These are phyloP conservation scores for Tetrapisispora arboricola DNA, from an alignment of 805 yeast genomes.

Conservation along the genomic window DNA sequence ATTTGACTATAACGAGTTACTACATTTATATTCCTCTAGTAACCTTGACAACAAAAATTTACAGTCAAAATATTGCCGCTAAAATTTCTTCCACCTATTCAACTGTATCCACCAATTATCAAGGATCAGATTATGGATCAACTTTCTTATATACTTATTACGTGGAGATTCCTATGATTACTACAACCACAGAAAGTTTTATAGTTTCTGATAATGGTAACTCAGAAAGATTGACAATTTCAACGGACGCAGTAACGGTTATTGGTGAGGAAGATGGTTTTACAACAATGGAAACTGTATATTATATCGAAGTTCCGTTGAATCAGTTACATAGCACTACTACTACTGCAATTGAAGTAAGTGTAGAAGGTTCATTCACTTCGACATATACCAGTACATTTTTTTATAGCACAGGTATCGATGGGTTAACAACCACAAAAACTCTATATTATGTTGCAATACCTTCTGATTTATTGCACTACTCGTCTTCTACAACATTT, in stretches of 20 bases:
- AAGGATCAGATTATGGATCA: not conserved
- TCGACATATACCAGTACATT: not conserved
- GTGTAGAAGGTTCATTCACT: not conserved
- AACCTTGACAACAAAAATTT: not conserved
- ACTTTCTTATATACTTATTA: not conserved
- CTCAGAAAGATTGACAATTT: not conserved
- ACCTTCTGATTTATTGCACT: not conserved
- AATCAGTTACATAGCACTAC: not conserved
- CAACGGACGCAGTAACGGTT: not conserved
- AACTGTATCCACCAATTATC: not conserved
- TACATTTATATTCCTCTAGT: not conserved
- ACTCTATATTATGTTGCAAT: not conserved
- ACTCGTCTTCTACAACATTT: not conserved
- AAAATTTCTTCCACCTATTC: not conserved
- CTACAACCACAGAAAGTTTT: not conserved
- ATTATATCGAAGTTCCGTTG: not conserved
- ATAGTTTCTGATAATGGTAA: not conserved
- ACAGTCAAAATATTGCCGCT: not conserved
- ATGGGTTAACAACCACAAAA: constrained; percentile 1
- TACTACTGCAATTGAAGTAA: not conserved
- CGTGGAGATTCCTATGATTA: constrained; percentile 1
- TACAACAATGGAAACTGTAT: not conserved
- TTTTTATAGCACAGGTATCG: not conserved
- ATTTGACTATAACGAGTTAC: not conserved
- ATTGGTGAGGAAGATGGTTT: not conserved